phyloP scores from a whole-genome alignment of 805 yeast genomes.

The Cyberlindnera lachancei region DNA sequence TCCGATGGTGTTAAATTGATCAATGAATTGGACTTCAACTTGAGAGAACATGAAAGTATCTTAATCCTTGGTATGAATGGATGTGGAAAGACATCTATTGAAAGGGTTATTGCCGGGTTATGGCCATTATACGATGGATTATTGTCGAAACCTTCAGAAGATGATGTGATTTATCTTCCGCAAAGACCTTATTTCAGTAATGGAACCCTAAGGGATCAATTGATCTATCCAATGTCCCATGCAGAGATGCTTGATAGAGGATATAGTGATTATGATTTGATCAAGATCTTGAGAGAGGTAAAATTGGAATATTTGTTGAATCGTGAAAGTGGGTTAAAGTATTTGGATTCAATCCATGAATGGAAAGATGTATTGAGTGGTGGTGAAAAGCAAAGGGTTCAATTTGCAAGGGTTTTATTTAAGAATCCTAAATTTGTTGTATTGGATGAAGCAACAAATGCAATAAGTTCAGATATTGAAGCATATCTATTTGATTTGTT shows the following conservation, averaged over 20 bases:
- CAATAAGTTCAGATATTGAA: slow-evolving; percentile 84
- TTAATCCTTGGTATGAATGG: slow-evolving; percentile 85
- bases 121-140: slow-evolving; percentile 90
- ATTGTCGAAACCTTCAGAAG: slow-evolving; percentile 66
- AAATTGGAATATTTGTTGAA: slow-evolving; percentile 72
- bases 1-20: slow-evolving; percentile 55
- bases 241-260: slow-evolving; percentile 72
- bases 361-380: slow-evolving; percentile 94
- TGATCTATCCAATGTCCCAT: slow-evolving; percentile 78
- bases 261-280: slow-evolving; percentile 58
- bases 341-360: slow-evolving; percentile 41
- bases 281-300: slow-evolving; percentile 63
- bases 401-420: slow-evolving; percentile 79
- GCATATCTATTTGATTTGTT: slow-evolving; percentile 75
- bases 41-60: slow-evolving; percentile 47
- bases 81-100: slow-evolving; percentile 81
- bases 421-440: slow-evolving; percentile 76
- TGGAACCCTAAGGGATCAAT: slow-evolving; percentile 86
- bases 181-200: slow-evolving; percentile 79
- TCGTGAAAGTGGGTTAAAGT: slow-evolving; percentile 47
- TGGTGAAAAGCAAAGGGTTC: slow-evolving; percentile 90
- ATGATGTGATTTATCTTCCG: slow-evolving; percentile 71
- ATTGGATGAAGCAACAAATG: slow-evolving; percentile 91
- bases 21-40: slow-evolving; percentile 51
- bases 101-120: slow-evolving; percentile 75